Base-by-base conservation (phyloP, 2,329 filamentous ascomycete species). In the Colletotrichum horii region DNA sequence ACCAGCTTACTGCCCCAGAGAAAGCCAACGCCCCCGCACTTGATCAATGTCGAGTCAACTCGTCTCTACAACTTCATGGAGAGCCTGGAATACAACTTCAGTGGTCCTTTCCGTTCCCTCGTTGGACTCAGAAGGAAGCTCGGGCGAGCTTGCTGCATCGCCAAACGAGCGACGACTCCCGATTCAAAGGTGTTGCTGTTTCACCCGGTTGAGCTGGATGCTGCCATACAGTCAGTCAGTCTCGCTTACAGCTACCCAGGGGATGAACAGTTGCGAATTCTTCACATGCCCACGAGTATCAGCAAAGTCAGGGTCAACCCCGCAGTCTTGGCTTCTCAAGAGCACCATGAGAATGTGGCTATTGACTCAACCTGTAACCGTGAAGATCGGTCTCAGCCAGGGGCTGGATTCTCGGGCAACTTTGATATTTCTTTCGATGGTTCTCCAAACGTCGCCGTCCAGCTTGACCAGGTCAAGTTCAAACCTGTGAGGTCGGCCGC, bases 181-280 rank as follows among this genome's bases (percentile, higher is more conserved):
- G 82, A 8, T 73, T 85, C 1, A 1, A 28, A 70, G 11, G 38
- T 6, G 22, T 38, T 70, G 19, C 32, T 52, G 4, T 15, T 70
- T 11, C 84, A 86, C 55, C 84, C 85, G 0, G 81, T 76, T 0
- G 73, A 79, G 3, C 76, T 87, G 0, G 85, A 86, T 62, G 78
- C 79, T 0, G 81, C 82, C 1, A 80, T 87, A 66, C 85, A 87
- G 66, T 72, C 80, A 3, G 71, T 81, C 28, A 78, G 85, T 6
- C 73, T 80, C 4, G 83, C 84, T 2, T 81, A 79, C 60, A 79
- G 80, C 28, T 81, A 77, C 36, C 85, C 85, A 1, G 79, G 79
- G 2, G 82, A 84, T 56, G 83, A 80, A 2, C 76, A 78, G 9
- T 77, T 86, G 7, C 81, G 80, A 78, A 72, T 79, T 1, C 72